Evolutionary conservation across 2,329 filamentous ascomycete genomes (phyloP).

Genomic region (Pestalotiopsis fici): DNA sequence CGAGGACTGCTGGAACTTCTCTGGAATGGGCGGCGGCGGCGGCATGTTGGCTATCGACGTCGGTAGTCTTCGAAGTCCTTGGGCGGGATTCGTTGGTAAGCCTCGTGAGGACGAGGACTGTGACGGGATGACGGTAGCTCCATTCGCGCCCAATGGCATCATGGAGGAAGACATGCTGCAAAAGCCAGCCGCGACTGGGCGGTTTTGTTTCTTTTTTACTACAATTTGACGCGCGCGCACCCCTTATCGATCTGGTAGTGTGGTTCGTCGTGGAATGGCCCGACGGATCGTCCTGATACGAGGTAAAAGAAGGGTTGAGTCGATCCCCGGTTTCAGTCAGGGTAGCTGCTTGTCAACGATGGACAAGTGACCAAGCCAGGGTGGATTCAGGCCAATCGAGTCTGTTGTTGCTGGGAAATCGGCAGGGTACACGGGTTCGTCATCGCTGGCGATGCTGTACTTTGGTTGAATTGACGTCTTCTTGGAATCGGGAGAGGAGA

Average conservation of each 20-base stretch:
- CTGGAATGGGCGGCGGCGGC: constrained; percentile 49
- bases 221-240: not conserved
- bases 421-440: constrained; percentile 7
- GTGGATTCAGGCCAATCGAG: constrained; percentile 10
- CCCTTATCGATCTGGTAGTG: not conserved
- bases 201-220: not conserved
- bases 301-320: constrained; percentile 8
- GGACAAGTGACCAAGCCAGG: constrained; percentile 10
- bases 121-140: constrained; percentile 25
- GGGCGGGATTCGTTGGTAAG: constrained; percentile 25
- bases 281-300: constrained; percentile 4
- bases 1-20: constrained; percentile 39
- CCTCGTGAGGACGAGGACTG: constrained; percentile 28
- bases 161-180: constrained; percentile 10
- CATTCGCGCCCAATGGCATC: constrained; percentile 29
- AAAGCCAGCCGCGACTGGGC: constrained; percentile 4
- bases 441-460: constrained; percentile 6
- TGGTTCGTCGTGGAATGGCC: not conserved
- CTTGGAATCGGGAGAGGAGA: not conserved
- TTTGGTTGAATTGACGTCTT: not conserved
- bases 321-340: constrained; percentile 13
- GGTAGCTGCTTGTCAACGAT: not conserved
- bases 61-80: constrained; percentile 25
- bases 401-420: constrained; percentile 7
- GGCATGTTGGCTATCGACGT: constrained; percentile 31